Evolutionary conservation across 164 flowering plant species (phyloP).

Genomic region (Buxus sempervirens): DNA sequence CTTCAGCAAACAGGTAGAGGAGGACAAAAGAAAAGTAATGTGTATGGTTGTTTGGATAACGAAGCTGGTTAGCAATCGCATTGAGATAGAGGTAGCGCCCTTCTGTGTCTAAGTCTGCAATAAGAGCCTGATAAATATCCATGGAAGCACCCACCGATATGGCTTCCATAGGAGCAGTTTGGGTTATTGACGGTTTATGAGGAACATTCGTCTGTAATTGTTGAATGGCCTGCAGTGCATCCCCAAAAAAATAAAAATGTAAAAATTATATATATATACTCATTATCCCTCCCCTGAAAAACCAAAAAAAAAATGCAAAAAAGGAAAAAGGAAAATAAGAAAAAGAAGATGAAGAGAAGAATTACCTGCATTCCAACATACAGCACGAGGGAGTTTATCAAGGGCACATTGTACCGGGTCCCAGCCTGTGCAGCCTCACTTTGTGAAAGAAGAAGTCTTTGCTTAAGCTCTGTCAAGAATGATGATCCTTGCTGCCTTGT

Average conservation of each 20-base stretch:
- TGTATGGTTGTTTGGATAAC: constrained; percentile 96
- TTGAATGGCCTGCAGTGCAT: constrained; percentile 67
- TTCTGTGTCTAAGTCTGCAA: constrained; percentile 80
- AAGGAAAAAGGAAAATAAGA: background rate
- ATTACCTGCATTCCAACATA: constrained; percentile 96
- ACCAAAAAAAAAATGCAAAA: too few relatives aligned
- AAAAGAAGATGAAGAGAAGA: background rate
- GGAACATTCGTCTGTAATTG: constrained; percentile 58
- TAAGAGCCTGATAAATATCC: constrained; percentile 75
- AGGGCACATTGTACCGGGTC: constrained; percentile 82
- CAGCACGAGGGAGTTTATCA: constrained; percentile 94
- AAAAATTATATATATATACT: too few relatives aligned
- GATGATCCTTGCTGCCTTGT: constrained; percentile 69
- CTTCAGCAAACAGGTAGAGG: constrained; percentile 77
- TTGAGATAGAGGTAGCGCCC: constrained; percentile 93
- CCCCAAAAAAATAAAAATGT: background rate
- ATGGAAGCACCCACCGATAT: constrained; percentile 65
- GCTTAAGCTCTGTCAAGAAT: constrained; percentile 75
- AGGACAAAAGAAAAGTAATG: constrained; percentile 91
- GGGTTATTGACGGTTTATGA: constrained; percentile 46
- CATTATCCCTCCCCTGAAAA: too few relatives aligned
- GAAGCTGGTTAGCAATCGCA: constrained; percentile 94
- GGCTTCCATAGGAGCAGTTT: constrained; percentile 43
- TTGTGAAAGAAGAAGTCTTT: constrained; percentile 65
- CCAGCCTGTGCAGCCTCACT: constrained; percentile 72